A percentile compares a stretch with the other conserved stretches of the same genome.
Evolutionary conservation across 2,329 filamentous ascomycete genomes (phyloP).

Genomic region (Alternaria atra): DNA sequence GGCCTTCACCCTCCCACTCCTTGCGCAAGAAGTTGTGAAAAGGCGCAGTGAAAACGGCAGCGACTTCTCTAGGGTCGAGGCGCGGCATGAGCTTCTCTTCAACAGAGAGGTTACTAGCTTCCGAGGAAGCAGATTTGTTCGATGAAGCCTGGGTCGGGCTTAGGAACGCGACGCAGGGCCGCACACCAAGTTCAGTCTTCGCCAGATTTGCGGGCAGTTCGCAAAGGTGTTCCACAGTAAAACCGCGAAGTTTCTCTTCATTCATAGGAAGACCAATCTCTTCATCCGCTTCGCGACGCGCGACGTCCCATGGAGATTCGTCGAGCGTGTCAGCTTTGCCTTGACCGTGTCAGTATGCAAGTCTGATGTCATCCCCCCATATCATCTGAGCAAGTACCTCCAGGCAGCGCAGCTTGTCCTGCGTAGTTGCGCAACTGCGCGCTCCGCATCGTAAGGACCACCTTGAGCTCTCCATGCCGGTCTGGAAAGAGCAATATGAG

Average conservation of each 20-base stretch:
- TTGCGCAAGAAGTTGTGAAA: slow-evolving; percentile 81
- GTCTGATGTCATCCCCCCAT: background rate
- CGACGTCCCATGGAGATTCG: slow-evolving; percentile 77
- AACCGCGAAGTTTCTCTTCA: slow-evolving; percentile 73
- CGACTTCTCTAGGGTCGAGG: slow-evolving; percentile 89
- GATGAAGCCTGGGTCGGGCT: slow-evolving; percentile 43
- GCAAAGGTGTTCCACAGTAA: slow-evolving; percentile 87
- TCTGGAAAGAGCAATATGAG: slow-evolving; percentile 90
- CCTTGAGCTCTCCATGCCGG: slow-evolving; percentile 76
- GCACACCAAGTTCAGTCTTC: slow-evolving; percentile 60
- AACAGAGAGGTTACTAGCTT: slow-evolving; percentile 21
- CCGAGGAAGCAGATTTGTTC: slow-evolving; percentile 12
- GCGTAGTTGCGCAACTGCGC: slow-evolving; percentile 66
- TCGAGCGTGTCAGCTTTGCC: slow-evolving; percentile 64
- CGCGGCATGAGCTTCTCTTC: slow-evolving; percentile 79
- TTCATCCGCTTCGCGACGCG: slow-evolving; percentile 87
- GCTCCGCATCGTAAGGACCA: slow-evolving; percentile 70
- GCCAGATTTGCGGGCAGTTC: slow-evolving; percentile 71
- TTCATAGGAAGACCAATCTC: slow-evolving; percentile 88
- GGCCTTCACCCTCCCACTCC: slow-evolving; percentile 57
- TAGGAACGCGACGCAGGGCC: slow-evolving; percentile 69
- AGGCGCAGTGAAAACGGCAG: slow-evolving; percentile 89
- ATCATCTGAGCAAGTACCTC: slow-evolving; percentile 63
- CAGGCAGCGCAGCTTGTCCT: slow-evolving; percentile 86
- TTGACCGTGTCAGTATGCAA: slow-evolving; percentile 24